Base-by-base conservation (phyloP, 2,329 filamentous ascomycete species). In the Botrytis paeoniae region DNA sequence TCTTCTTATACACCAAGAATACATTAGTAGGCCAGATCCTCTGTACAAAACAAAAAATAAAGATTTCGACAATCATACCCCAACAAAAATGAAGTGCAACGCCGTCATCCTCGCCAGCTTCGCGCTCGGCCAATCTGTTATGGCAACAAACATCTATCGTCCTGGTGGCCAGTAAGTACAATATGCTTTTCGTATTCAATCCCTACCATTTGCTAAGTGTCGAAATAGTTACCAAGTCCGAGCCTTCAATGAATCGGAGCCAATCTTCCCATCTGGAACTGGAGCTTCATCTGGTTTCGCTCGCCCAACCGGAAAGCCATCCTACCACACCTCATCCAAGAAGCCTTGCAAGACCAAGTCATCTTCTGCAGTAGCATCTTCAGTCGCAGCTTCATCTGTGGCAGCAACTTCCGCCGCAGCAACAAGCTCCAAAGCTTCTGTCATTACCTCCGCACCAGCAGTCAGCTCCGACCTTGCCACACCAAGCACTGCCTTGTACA, bases 21-120 rank as follows among this genome's bases (percentile, higher is more conserved):
- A 25, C n/a, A 57, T 39, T n/a, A 71, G 35, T 57, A 71, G 60
- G 69, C 60, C 69, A 71, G 69, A 32, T 71, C 60, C 60, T 71
- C 25, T 18, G 48, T 54, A 54, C 25, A n/a, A n/a, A 54, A n/a
- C 25, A 25, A 41, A 16, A 25, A 16, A 63, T 51, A 35, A 35
- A 51, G 41, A 65, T 45, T 35, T 65, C 29, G 18, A 65, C 41
- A 64, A 37, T 39, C 60, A 32, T 43, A 22, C 60, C 41, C 32
- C 45, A 54, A n/a, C 22, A 29, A 66, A 71, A 66, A 71, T 71
- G 69, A 71, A 71, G 60, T 71, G 45, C 69, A 71, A 65, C 69
- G 60, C 69, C 60, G 20, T 71, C 29, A 48, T 71, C 22, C 69
- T 71, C 37, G 69, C 69, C 60, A 71, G 69, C 69, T 41, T 71